Evolutionary conservation across 148 eudicot species (phyloP).

Genomic region (Amaranthus hypochondriacus): DNA sequence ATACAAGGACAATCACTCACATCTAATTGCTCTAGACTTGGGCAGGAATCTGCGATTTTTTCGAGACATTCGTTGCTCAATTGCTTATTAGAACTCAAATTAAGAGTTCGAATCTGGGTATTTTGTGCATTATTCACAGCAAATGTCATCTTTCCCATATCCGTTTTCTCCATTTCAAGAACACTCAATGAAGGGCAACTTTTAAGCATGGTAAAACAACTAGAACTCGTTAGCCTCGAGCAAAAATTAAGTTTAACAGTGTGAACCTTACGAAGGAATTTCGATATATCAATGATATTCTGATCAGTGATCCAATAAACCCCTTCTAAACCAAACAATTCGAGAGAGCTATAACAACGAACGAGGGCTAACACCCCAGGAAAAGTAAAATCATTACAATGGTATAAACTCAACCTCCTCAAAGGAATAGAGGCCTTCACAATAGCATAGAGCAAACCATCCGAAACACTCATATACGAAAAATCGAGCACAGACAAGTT

Average conservation of each 20-base stretch:
- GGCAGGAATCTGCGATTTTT: conserved; percentile 44
- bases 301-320: conserved; percentile 39
- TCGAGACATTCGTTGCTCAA: conserved; percentile 46
- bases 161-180: conserved; percentile 46
- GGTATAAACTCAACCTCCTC: conserved; percentile 36
- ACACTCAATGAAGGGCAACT: conserved; percentile 39
- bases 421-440: conserved; percentile 46
- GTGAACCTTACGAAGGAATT: conserved; percentile 31
- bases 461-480: conserved; percentile 35
- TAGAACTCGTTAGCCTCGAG: conserved; percentile 29
- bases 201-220: conserved; percentile 39
- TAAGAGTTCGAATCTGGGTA: conserved; percentile 31
- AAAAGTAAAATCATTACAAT: conserved; percentile 33
- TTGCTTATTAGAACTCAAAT: conserved; percentile 29
- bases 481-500: conserved; percentile 36
- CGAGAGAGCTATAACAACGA: conserved; percentile 30
- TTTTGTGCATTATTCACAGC: conserved; percentile 24
- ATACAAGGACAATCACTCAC: conserved; percentile 38
- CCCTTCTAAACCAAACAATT: conserved; percentile 35
- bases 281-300: conserved; percentile 30
- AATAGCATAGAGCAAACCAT: conserved; percentile 41
- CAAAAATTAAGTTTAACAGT: conserved; percentile 43
- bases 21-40: conserved; percentile 48
- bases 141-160: conserved; percentile 31
- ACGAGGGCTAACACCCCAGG: conserved; percentile 40